Evolutionary conservation across 228 moss, liverwort and hornwort species (phyloP).

Genomic region (Sphagnum magellanicum): DNA sequence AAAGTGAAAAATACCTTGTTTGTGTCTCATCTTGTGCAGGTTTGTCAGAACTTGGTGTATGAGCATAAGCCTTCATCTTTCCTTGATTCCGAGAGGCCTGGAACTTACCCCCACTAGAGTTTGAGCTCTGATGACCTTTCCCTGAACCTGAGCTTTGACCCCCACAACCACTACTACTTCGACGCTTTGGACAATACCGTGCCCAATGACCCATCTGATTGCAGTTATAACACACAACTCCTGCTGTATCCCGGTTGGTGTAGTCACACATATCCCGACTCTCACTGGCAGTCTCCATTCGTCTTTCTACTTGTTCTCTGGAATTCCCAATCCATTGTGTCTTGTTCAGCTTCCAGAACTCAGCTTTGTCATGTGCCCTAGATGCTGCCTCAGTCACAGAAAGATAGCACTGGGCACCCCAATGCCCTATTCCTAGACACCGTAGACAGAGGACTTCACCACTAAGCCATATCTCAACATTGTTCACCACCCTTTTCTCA

Average conservation of each 20-base stretch:
- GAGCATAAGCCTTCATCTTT: background rate
- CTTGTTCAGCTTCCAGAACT: background rate
- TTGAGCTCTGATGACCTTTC: conserved; percentile 5
- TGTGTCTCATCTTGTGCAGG: background rate
- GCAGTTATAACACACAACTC: conserved; percentile 10
- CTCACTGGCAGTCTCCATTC: background rate
- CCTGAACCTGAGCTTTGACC: conserved; percentile 6
- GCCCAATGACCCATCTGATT: conserved; percentile 9
- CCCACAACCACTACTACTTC: conserved; percentile 6
- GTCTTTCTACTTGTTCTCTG: background rate
- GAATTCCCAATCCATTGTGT: conserved; percentile 1
- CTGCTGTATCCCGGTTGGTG: background rate
- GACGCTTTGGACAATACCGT: conserved; percentile 4
- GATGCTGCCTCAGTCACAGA: conserved; percentile 7
- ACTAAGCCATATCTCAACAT: background rate
- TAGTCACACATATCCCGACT: background rate
- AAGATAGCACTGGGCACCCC: conserved; percentile 10
- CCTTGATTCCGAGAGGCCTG: background rate
- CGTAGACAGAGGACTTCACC: conserved; percentile 6
- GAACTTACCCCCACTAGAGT: conserved; percentile 1
- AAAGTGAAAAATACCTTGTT: background rate
- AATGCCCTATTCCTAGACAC: conserved; percentile 6
- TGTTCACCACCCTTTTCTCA: background rate
- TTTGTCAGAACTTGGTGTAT: background rate
- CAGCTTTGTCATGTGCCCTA: conserved; percentile 2